Conservation (phyloP, 441 rosid genomes). For the Corymbia citriodora region DNA sequence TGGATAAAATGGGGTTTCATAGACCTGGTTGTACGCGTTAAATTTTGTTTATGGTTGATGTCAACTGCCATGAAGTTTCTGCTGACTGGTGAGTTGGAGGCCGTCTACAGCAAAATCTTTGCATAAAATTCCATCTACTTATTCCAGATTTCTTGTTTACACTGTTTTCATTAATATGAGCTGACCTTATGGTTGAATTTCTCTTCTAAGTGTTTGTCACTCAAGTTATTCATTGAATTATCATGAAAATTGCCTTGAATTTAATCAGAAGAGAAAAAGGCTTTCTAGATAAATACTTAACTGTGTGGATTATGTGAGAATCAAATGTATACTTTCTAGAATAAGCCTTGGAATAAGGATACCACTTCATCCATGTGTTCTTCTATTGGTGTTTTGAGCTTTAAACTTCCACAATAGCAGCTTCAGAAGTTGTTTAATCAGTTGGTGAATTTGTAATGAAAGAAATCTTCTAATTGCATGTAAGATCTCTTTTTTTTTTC, state of each 20-base stretch:
- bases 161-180: neutral
- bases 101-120: neutral
- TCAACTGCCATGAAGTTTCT: neutral
- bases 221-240: neutral
- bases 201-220: neutral
- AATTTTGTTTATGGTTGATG: neutral
- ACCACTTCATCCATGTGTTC: neutral
- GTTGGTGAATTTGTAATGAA: neutral
- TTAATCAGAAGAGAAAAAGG: neutral
- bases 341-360: neutral
- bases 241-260: neutral
- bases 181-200: neutral
- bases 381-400: neutral
- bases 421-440: neutral
- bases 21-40: neutral
- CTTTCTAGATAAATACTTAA: neutral
- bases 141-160: neutral
- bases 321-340: neutral
- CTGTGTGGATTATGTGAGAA: neutral
- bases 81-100: neutral
- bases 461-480: neutral
- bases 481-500: neutral
- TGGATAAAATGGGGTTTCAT: neutral
- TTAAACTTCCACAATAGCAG: neutral
- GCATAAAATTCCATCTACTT: neutral